Evolutionary conservation across 139 green algal species (phyloP), one percentile per base, ranked within the genome.

Genomic region (Micromonas commoda): DNA sequence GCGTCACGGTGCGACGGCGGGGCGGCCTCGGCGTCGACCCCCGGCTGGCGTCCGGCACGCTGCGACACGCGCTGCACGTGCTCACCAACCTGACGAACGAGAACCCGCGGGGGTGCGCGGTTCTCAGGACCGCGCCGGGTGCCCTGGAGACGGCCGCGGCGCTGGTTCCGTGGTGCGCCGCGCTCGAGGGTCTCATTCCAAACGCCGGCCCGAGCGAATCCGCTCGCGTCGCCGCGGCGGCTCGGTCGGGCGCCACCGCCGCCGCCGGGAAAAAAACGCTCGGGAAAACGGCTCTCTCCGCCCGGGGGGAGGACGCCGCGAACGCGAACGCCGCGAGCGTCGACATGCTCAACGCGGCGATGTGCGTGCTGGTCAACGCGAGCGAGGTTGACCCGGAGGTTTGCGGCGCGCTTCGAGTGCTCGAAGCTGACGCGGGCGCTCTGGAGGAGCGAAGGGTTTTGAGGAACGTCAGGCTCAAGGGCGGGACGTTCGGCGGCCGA

Each of bases 11-110:
- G 21, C 21, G 5, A 21, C 38, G 31, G 1, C 21, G 61, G 37
- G 64, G 64, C 64, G 64, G 26, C 4, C 19, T 61, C 16, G 38
- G 23, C 23, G 26, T 75, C 35, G 68, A 75, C 68, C 20, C 5
- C 19, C 68, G 68, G 26, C 2, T 75, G 23, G 23, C 34, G 23
- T 16, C 29, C 37, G 35, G 37, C 3, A 31, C 35, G 37, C 53
- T 61, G 0, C 52, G 53, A 32, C 6, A 35, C 37, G 37, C 31
- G 4, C 4, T 75, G 3, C 31, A 24, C 33, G 37, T 32, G 35
- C 2, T 75, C 1, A 75, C 37, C 21, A 75, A 75, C 35, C 23
- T 61, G 13, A 75, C 68, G 37, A 75, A 75, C 33, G 68, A 75
- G 53, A 75, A 75, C 68, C 2, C 24, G 13, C 37, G 24, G 4